Evolutionary conservation across 1,284 basidiomycete genomes (phyloP).

Genomic region (Microbotryum intermedium): DNA sequence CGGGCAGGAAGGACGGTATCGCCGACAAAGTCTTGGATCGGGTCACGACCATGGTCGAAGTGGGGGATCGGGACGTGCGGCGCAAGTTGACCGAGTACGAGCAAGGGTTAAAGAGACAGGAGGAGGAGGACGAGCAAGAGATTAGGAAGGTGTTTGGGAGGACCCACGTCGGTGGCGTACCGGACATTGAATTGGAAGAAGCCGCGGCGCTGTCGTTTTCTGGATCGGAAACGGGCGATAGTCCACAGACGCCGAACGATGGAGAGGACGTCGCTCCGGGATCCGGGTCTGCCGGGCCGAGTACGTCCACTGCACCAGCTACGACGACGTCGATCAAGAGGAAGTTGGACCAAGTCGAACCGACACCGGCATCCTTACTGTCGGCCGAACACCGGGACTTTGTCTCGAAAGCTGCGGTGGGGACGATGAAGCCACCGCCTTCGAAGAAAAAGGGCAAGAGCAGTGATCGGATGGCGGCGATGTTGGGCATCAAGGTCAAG

Average conservation of each 20-base stretch:
- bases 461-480: slow-evolving; percentile 27
- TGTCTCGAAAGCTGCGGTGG: slow-evolving; percentile 37
- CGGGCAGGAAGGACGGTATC: slow-evolving; percentile 42
- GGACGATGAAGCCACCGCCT: slow-evolving; percentile 11
- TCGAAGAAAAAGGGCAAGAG: slow-evolving; percentile 32
- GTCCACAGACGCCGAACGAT: slow-evolving; percentile 9
- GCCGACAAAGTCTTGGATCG: slow-evolving; percentile 43
- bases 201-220: slow-evolving; percentile 14
- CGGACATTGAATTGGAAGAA: slow-evolving; percentile 35
- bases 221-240: slow-evolving; percentile 5
- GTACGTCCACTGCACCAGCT: slow-evolving; percentile 57
- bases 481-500: slow-evolving; percentile 30
- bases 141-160: slow-evolving; percentile 68
- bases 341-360: slow-evolving; percentile 36
- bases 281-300: slow-evolving; percentile 55
- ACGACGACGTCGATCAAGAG: slow-evolving; percentile 37
- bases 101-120: slow-evolving; percentile 47
- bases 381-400: slow-evolving; percentile 62
- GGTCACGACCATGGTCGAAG: slow-evolving; percentile 44
- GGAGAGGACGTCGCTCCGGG: slow-evolving; percentile 33
- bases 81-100: slow-evolving; percentile 48
- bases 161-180: slow-evolving; percentile 34
- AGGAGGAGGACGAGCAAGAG: slow-evolving; percentile 85
- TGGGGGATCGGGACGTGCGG: slow-evolving; percentile 44
- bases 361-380: slow-evolving; percentile 49